A percentile compares a stretch with the other conserved stretches of the same genome.
phyloP scores from a whole-genome alignment of 1,284 basidiomycete genomes.

The Malassezia psittaci region DNA sequence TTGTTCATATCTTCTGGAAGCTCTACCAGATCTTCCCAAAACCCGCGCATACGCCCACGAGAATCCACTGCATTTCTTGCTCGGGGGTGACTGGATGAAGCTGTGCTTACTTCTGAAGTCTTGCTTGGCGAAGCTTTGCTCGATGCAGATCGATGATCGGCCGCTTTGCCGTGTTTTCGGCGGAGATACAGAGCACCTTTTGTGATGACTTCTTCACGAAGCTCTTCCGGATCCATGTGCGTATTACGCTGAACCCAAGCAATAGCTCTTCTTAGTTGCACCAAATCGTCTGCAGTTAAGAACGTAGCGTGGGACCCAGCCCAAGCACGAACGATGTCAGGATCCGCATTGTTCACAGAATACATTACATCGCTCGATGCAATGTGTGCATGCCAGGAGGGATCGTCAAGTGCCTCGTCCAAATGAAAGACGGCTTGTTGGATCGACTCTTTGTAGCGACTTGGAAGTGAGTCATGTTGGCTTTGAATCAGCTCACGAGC shows the following conservation, averaged over 20 bases:
- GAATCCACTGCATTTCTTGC: background rate
- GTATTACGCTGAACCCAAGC: background rate
- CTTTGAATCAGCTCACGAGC: slow-evolving; percentile 6
- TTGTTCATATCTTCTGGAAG: background rate
- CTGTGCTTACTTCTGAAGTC: background rate
- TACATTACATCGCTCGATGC: background rate
- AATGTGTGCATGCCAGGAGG: slow-evolving; percentile 5
- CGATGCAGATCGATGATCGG: background rate
- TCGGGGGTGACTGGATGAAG: background rate
- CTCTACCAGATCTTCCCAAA: background rate
- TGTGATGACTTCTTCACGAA: slow-evolving; percentile 16
- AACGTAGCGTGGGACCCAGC: background rate
- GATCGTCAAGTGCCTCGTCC: background rate
- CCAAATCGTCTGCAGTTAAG: slow-evolving; percentile 11
- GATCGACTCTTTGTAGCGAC: background rate
- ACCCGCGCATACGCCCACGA: background rate
- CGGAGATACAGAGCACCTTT: slow-evolving; percentile 1
- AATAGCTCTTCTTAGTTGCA: background rate
- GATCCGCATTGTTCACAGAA: background rate
- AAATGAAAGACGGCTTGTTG: slow-evolving; percentile 11
- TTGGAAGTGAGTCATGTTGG: slow-evolving; percentile 2
- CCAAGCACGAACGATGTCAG: slow-evolving; percentile 11
- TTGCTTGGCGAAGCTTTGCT: background rate
- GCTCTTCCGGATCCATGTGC: slow-evolving; percentile 4
- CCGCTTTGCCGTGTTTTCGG: background rate